A percentile compares a stretch with the other conserved stretches of the same genome.
Evolutionary conservation across 345 rosid species (phyloP).

Genomic region (Citrus australasica): DNA sequence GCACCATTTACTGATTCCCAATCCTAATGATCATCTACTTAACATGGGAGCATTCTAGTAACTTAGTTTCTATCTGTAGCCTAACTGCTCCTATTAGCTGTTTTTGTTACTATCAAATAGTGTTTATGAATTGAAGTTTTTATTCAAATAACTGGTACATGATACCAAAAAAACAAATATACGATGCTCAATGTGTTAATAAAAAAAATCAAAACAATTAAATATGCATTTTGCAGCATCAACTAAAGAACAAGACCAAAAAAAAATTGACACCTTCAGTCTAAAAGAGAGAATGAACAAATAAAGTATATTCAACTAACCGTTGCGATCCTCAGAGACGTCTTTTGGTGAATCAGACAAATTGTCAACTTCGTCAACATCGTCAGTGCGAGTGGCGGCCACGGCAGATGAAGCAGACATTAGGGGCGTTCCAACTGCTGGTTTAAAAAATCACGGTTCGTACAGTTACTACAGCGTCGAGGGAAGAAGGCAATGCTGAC

Average conservation of each 20-base stretch:
- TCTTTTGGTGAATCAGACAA: conserved; percentile 3
- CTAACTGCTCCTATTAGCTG: background rate
- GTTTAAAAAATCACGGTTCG: background rate
- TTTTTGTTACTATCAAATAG: background rate
- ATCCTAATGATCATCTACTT: background rate
- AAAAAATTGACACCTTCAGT: background rate
- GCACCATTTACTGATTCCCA: background rate
- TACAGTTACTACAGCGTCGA: background rate
- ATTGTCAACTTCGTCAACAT: conserved; percentile 6
- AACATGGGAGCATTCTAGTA: background rate
- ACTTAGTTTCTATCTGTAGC: background rate
- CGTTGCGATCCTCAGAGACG: background rate
- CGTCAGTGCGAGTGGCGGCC: background rate
- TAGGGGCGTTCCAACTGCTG: background rate
- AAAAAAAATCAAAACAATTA: background rate
- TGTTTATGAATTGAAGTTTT: background rate
- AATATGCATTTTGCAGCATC: background rate
- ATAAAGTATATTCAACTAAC: background rate
- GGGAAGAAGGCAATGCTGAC: background rate
- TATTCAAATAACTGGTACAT: background rate
- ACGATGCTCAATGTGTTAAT: background rate
- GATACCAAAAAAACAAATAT: background rate
- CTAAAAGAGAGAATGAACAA: background rate
- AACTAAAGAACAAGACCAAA: background rate
- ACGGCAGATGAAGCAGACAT: conserved; percentile 27